Percentiles rank a stretch among this genome's conserved stretches.
Conservation (phyloP, 108 stramenopile genomes). For the Seminavis robusta region DNA sequence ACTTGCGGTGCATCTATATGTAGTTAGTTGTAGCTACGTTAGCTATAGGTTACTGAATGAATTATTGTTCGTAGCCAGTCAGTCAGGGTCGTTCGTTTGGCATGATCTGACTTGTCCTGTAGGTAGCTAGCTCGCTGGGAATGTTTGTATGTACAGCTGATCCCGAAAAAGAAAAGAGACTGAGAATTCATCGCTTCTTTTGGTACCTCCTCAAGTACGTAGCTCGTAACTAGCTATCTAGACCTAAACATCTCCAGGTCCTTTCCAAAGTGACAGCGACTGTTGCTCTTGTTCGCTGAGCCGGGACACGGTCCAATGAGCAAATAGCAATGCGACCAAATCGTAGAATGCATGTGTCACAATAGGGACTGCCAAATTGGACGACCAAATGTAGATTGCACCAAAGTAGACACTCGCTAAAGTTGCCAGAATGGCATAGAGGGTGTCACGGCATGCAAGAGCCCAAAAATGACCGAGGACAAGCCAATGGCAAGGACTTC, state of each 20-base stretch:
- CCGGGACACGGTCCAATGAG: conserved; percentile 65
- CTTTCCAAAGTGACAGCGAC: conserved; percentile 23
- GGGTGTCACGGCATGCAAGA: conserved; percentile 84
- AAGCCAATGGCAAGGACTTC: conserved; percentile 36
- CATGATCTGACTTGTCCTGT: too few species aligned
- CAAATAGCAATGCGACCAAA: conserved; percentile 68
- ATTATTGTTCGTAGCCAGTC: too few species aligned
- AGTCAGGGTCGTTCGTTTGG: too few species aligned
- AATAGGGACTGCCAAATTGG: conserved; percentile 78
- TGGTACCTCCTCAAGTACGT: too few species aligned
- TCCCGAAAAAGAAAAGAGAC: too few species aligned
- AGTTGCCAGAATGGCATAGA: conserved; percentile 72
- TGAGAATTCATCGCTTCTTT: too few species aligned
- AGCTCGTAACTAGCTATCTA: too few species aligned
- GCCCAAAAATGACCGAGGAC: conserved; percentile 70
- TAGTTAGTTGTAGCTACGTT: too few species aligned
- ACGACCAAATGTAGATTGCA: conserved; percentile 41
- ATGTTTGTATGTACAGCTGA: too few species aligned
- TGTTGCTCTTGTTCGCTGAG: conserved; percentile 39
- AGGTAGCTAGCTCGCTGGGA: too few species aligned
- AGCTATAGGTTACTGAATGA: too few species aligned
- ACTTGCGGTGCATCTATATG: too few species aligned
- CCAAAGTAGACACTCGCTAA: conserved; percentile 84
- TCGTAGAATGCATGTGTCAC: conserved; percentile 83
- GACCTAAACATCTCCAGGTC: not conserved